These are phyloP conservation scores for Backusella mclennaniae DNA, from an alignment of 192 early-diverging fungal species.

Conservation along the genomic window DNA sequence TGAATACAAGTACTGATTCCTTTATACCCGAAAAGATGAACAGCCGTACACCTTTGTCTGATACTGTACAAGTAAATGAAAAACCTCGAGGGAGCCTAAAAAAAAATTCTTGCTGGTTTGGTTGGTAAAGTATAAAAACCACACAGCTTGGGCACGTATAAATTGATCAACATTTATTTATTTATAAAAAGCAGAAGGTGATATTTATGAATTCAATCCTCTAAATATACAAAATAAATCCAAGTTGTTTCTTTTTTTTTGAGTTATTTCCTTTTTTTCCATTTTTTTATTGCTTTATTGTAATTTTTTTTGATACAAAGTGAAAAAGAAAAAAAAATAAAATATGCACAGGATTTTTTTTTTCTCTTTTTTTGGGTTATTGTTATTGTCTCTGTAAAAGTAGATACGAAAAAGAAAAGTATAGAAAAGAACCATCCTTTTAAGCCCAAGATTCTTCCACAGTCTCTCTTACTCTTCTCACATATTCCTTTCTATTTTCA, in stretches of 20 bases:
- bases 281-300: neutral
- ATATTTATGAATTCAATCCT: too few relatives aligned
- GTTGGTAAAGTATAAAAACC: constrained; percentile 2
- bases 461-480: constrained; percentile 83
- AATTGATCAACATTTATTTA: too few relatives aligned
- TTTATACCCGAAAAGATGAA: neutral
- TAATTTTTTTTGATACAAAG: neutral
- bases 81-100: neutral
- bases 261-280: neutral
- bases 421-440: neutral
- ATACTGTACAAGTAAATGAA: neutral
- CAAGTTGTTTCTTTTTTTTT: too few relatives aligned
- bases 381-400: neutral
- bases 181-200: too few relatives aligned
- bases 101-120: constrained; percentile 2
- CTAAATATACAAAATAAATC: too few relatives aligned
- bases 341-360: neutral
- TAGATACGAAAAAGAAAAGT: neutral
- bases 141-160: too few relatives aligned
- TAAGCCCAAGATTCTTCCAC: constrained; percentile 89
- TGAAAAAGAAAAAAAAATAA: neutral
- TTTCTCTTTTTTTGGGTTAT: neutral
- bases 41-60: neutral
- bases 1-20: neutral
- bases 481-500: constrained; percentile 94